A percentile compares a stretch with the other conserved stretches of the same genome.
phyloP scores from a whole-genome alignment of 495 filamentous ascomycete genomes.

The Lindgomyces ingoldianus region DNA sequence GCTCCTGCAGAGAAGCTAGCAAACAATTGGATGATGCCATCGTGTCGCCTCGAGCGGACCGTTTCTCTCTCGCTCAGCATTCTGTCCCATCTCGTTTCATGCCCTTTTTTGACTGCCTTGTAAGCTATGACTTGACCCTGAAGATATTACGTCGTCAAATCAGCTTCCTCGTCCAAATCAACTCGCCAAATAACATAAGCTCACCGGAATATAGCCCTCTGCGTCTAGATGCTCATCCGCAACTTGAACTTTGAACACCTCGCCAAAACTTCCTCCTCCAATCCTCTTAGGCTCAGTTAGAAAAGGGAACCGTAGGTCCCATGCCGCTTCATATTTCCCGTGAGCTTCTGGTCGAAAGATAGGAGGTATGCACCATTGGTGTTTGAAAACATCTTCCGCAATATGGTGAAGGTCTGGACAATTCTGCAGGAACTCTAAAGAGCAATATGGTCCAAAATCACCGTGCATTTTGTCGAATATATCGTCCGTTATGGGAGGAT shows the following conservation, averaged over 20 bases:
- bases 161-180: background rate
- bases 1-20: background rate
- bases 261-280: background rate
- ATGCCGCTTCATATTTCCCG: no score
- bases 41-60: background rate
- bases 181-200: background rate
- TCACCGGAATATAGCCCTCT: background rate
- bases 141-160: background rate
- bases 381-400: background rate
- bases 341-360: background rate
- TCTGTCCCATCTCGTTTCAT: background rate
- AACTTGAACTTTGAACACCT: background rate
- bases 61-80: no score
- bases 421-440: background rate
- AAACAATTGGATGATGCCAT: background rate
- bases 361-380: background rate
- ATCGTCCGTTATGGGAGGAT: background rate
- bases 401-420: background rate
- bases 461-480: background rate
- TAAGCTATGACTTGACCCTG: background rate
- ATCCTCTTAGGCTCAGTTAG: background rate
- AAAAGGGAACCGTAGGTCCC: background rate
- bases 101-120: background rate
- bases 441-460: background rate
- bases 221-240: background rate